phyloP scores from a whole-genome alignment of 176 grass and related monocot species.

The Stipa capillata region DNA sequence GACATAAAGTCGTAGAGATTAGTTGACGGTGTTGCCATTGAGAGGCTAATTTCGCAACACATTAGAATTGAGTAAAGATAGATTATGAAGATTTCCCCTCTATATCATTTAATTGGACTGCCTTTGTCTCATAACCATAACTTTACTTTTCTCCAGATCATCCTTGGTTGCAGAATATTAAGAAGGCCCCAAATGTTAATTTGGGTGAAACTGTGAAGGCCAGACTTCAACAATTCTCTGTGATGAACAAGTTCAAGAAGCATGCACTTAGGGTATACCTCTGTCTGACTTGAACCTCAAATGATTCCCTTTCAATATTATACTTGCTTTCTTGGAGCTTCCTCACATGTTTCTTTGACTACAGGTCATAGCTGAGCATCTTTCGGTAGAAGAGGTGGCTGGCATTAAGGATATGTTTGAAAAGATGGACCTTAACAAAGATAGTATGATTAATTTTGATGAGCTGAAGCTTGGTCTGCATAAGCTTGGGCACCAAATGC shows the following conservation, averaged over 20 bases:
- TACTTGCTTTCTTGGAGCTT: background rate
- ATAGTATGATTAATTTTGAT: slow-evolving; percentile 54
- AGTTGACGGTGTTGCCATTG: too few relatives aligned
- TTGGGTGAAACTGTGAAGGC: slow-evolving; percentile 73
- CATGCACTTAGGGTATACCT: slow-evolving; percentile 56
- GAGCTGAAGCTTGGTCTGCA: slow-evolving; percentile 80
- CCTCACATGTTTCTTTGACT: background rate
- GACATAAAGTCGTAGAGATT: too few relatives aligned
- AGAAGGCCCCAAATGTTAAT: slow-evolving; percentile 83
- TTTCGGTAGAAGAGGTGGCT: slow-evolving; percentile 70
- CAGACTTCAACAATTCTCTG: slow-evolving; percentile 72
- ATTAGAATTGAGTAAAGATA: background rate
- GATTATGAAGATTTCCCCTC: background rate
- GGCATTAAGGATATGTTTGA: slow-evolving; percentile 72
- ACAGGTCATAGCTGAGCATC: slow-evolving; percentile 71
- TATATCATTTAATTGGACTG: background rate
- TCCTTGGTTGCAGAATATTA: slow-evolving; percentile 74
- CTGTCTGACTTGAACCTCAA: slow-evolving; percentile 8
- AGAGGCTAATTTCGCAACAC: too few relatives aligned
- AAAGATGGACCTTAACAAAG: slow-evolving; percentile 62
- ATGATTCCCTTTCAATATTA: background rate
- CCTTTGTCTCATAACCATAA: background rate
- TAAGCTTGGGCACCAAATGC: slow-evolving; percentile 73
- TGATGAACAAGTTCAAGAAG: slow-evolving; percentile 88
- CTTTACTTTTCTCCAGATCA: slow-evolving; percentile 43